Conservation (phyloP, 2,329 filamentous ascomycete genomes). For the Nemania diffusa region DNA sequence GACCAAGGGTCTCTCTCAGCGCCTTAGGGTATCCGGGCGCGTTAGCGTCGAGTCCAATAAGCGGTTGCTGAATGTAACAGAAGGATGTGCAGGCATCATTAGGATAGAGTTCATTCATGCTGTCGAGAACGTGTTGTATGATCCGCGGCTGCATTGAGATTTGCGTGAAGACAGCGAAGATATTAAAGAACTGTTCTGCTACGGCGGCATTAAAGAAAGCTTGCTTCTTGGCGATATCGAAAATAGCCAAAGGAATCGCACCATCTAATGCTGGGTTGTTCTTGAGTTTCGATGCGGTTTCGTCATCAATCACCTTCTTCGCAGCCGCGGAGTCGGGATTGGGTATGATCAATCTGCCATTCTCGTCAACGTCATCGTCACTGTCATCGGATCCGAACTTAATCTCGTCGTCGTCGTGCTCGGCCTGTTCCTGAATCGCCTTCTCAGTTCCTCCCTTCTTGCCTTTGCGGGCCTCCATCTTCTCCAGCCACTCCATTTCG, state of each 20-base stretch:
- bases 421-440: slow-evolving; percentile 65
- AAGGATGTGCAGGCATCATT: slow-evolving; percentile 71
- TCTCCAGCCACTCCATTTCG: slow-evolving; percentile 91
- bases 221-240: slow-evolving; percentile 85
- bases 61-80: slow-evolving; percentile 76
- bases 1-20: slow-evolving; percentile 71
- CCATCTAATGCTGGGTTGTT: slow-evolving; percentile 86
- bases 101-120: slow-evolving; percentile 69
- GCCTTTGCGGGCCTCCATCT: slow-evolving; percentile 77
- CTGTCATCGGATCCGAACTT: slow-evolving; percentile 57
- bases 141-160: slow-evolving; percentile 74
- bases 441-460: slow-evolving; percentile 57
- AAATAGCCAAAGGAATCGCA: slow-evolving; percentile 93
- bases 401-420: slow-evolving; percentile 60
- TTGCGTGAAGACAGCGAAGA: slow-evolving; percentile 76
- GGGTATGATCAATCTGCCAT: slow-evolving; percentile 55
- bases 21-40: slow-evolving; percentile 79
- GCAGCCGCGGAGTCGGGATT: slow-evolving; percentile 55
- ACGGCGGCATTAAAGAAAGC: slow-evolving; percentile 73
- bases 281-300: slow-evolving; percentile 64
- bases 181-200: slow-evolving; percentile 81
- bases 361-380: slow-evolving; percentile 56
- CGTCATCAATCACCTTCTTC: slow-evolving; percentile 59
- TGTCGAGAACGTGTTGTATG: slow-evolving; percentile 76
- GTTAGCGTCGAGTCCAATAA: slow-evolving; percentile 71